Conservation (phyloP, 495 filamentous ascomycete genomes). For the Penicillium parvum region DNA sequence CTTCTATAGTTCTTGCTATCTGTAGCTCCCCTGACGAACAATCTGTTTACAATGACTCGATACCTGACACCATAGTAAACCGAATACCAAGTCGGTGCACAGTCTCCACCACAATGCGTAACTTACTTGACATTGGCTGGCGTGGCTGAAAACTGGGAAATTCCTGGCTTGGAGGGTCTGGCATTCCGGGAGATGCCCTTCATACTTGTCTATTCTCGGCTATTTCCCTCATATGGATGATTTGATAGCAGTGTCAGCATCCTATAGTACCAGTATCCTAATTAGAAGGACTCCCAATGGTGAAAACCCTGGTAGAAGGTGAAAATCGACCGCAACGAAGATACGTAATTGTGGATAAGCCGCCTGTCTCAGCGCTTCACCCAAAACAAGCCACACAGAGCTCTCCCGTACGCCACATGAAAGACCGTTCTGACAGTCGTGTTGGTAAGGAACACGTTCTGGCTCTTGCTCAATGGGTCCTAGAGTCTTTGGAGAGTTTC, state of each 20-base stretch:
- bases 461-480: too few species aligned
- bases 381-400: slow-evolving; percentile 11
- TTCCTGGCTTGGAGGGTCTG: not conserved
- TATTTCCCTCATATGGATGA: not conserved
- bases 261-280: slow-evolving; percentile 4
- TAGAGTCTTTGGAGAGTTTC: too few species aligned
- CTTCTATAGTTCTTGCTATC: not conserved
- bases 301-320: too few species aligned
- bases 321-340: not conserved
- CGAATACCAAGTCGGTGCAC: slow-evolving; percentile 14
- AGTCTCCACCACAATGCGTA: slow-evolving; percentile 8
- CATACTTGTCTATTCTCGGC: slow-evolving; percentile 4
- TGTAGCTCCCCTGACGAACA: too few species aligned
- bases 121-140: slow-evolving; percentile 15
- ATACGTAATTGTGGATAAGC: slow-evolving; percentile 17
- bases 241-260: not conserved
- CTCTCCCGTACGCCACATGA: slow-evolving; percentile 10
- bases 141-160: slow-evolving; percentile 11
- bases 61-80: slow-evolving; percentile 15
- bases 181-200: slow-evolving; percentile 4
- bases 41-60: not conserved
- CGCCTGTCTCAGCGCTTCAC: slow-evolving; percentile 12
- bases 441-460: too few species aligned
- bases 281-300: too few species aligned
- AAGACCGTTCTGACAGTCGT: too few species aligned